A percentile compares a stretch with the other conserved stretches of the same genome.
Evolutionary conservation across 192 early-diverging fungal genomes (phyloP).

Genomic region (Spizellomyces sp.): DNA sequence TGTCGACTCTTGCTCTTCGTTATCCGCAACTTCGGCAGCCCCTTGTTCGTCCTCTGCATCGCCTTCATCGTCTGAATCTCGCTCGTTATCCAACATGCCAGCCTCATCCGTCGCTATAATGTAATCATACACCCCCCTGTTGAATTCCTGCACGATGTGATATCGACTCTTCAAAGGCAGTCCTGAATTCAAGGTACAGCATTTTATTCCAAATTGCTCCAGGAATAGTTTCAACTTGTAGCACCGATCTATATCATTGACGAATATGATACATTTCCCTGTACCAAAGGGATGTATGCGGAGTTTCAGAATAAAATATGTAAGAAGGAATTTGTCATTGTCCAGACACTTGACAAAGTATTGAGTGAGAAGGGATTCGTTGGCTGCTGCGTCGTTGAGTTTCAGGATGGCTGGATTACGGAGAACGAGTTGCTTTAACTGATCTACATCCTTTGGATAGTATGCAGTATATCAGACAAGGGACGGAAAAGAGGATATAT

Average conservation of each 20-base stretch:
- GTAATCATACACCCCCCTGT: slow-evolving; percentile 93
- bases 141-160: slow-evolving; percentile 97
- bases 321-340: slow-evolving; percentile 84
- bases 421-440: slow-evolving; percentile 81
- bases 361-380: slow-evolving; percentile 66
- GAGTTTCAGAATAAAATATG: slow-evolving; percentile 90
- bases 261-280: slow-evolving; percentile 93
- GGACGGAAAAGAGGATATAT: background rate
- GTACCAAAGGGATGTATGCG: slow-evolving; percentile 72
- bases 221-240: slow-evolving; percentile 92
- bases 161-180: slow-evolving; percentile 85
- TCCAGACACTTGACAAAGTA: slow-evolving; percentile 75
- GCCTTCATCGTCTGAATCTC: slow-evolving; percentile 52
- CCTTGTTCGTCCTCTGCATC: slow-evolving; percentile 41
- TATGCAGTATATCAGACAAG: too few species aligned
- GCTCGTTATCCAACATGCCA: slow-evolving; percentile 47
- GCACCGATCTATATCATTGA: slow-evolving; percentile 92
- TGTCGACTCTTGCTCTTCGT: slow-evolving; percentile 18
- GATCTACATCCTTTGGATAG: slow-evolving; percentile 71
- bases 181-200: slow-evolving; percentile 93
- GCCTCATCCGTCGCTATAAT: slow-evolving; percentile 95
- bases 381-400: slow-evolving; percentile 67
- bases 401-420: slow-evolving; percentile 86
- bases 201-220: slow-evolving; percentile 93
- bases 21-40: slow-evolving; percentile 16